These are phyloP conservation scores for Diospyros lotus DNA, from an alignment of 148 eudicot species.

Conservation along the genomic window DNA sequence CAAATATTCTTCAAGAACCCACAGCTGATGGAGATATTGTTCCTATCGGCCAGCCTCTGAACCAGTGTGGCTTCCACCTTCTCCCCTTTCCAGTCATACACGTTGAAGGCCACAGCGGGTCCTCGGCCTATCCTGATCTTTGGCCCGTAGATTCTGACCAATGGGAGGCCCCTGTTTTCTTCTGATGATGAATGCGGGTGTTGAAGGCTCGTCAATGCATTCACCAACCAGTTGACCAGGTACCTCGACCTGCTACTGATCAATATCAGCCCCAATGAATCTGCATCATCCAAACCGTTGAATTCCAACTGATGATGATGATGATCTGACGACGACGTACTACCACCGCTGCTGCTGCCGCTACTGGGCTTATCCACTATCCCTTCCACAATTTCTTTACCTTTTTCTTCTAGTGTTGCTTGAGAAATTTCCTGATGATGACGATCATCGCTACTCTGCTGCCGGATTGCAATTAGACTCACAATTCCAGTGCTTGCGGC, in stretches of 20 bases:
- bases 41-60: conserved; percentile 66
- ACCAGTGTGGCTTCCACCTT: conserved; percentile 60
- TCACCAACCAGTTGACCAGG: conserved; percentile 59
- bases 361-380: too few relatives aligned
- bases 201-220: conserved; percentile 44
- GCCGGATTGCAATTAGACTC: conserved; percentile 17
- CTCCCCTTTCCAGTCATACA: conserved; percentile 76
- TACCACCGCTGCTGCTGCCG: too few relatives aligned
- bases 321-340: too few relatives aligned
- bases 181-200: conserved; percentile 41
- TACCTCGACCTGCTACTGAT: conserved; percentile 52
- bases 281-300: conserved; percentile 64
- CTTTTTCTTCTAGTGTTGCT: too few relatives aligned
- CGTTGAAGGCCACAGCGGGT: conserved; percentile 53
- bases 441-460: not conserved
- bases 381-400: too few relatives aligned
- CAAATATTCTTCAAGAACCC: conserved; percentile 47
- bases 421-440: too few relatives aligned
- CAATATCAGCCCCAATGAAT: conserved; percentile 49
- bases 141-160: conserved; percentile 62
- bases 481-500: conserved; percentile 31
- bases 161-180: conserved; percentile 27
- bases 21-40: conserved; percentile 53
- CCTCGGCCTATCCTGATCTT: conserved; percentile 47
- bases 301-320: conserved; percentile 19